A percentile compares a stretch with the other conserved stretches of the same genome.
These are phyloP conservation scores for Sporothrix pallida DNA, from an alignment of 2,329 filamentous ascomycete genomes.

Conservation along the genomic window DNA sequence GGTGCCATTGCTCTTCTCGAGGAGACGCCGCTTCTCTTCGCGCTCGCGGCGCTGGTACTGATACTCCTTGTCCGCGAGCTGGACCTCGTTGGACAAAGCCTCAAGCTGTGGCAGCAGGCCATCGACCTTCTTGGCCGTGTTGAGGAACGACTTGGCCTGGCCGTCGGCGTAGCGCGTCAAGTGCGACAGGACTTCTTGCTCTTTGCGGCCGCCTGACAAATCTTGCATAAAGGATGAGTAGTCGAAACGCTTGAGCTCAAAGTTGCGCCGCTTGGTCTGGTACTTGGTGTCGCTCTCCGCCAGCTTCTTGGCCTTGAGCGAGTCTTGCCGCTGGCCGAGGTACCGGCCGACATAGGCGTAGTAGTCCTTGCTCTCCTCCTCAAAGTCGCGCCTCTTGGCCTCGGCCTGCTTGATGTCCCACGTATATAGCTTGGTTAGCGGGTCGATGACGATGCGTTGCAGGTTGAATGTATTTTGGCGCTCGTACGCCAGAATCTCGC, in stretches of 20 bases:
- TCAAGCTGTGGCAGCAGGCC: constrained; percentile 86
- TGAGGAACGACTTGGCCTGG: constrained; percentile 82
- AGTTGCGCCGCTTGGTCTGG: constrained; percentile 88
- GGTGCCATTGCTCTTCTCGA: constrained; percentile 80
- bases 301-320: constrained; percentile 95
- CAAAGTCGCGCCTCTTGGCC: constrained; percentile 94
- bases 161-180: constrained; percentile 92
- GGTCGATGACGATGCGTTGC: constrained; percentile 93
- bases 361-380: constrained; percentile 98
- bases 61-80: constrained; percentile 93
- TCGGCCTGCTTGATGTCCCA: constrained; percentile 98
- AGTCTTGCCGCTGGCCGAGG: constrained; percentile 94
- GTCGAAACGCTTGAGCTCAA: constrained; percentile 96
- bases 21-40: constrained; percentile 86
- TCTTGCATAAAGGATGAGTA: constrained; percentile 99
- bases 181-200: constrained; percentile 94
- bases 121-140: constrained; percentile 85
- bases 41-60: constrained; percentile 93
- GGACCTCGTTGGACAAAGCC: constrained; percentile 85
- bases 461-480: constrained; percentile 81
- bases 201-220: constrained; percentile 96
- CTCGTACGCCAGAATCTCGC: constrained; percentile 87
- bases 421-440: constrained; percentile 87
- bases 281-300: constrained; percentile 96
- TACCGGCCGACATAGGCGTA: constrained; percentile 95